Evolutionary conservation across 2,329 filamentous ascomycete genomes (phyloP), one percentile per base, ranked within the genome.

Genomic region (Sporothrix brunneoviolacea): DNA sequence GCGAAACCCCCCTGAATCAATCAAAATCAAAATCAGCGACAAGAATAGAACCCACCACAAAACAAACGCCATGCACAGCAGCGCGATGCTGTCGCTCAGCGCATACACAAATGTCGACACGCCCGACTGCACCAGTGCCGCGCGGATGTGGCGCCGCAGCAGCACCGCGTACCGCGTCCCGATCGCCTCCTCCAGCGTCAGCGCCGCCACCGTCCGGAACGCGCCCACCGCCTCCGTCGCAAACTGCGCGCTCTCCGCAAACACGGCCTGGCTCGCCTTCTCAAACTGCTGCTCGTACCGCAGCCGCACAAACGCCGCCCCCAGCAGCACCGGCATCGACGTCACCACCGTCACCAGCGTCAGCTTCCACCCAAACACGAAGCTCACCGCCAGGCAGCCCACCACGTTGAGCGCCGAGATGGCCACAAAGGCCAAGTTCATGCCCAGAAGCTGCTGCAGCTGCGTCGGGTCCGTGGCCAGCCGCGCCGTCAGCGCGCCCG

Each of bases 341-440:
- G 8, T 85, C 79, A 57, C 80, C 8, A 82, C 68, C 0, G 79
- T 75, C 0, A 91, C 82, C 0, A 89, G 67, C 0, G 83, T 80
- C 8, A 91, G 71, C 62, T 89, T 91, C 87, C 87, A 91, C 2
- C 84, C 83, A 61, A 84, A 88, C 4, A 75, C 70, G 59, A 88
- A 89, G 1, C 83, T 75, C 46, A 91, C 84, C 38, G 75, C 69
- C 13, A 88, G 66, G 8, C 78, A 80, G 0, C 84, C 86, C 8
- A 80, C 59, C 3, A 91, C 65, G 43, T 79, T 84, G 61, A 88
- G 83, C 19, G 84, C 61, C 8, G 83, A 80, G 18, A 83, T 77
- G 53, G 73, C 72, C 2, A 80, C 74, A 56, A 86, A 73, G 2
- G 80, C 75, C 73, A 84, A 78, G 60, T 84, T 83, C 40, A 76